Conservation (phyloP, 371 early-diverging fungal genomes). For the Rhizopus stolonifer region DNA sequence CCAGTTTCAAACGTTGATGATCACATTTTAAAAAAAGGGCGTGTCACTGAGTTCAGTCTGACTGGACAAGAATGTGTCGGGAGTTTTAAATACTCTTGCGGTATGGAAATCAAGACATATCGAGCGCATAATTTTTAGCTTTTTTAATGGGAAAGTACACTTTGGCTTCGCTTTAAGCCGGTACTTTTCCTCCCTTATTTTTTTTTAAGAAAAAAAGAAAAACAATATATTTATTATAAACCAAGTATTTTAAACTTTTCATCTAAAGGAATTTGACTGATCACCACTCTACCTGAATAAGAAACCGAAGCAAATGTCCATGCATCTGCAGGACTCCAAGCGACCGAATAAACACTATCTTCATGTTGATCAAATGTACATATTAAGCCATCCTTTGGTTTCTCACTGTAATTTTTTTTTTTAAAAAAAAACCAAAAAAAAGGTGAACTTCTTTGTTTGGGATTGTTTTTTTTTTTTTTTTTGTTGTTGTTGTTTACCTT, state of each 20-base stretch:
- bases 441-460: conserved; percentile 1
- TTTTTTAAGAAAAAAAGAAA: no score
- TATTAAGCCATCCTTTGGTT: conserved; percentile 79
- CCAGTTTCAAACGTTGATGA: no score
- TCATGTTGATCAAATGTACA: conserved; percentile 88
- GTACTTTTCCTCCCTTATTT: conserved; percentile 21
- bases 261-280: conserved; percentile 82
- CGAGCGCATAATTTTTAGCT: conserved; percentile 58
- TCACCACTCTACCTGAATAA: conserved; percentile 87
- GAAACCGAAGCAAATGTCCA: conserved; percentile 95
- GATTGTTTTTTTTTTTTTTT: conserved; percentile 4
- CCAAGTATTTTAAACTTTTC: conserved; percentile 90
- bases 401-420: conserved; percentile 41
- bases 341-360: conserved; percentile 85
- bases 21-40: conserved; percentile 51
- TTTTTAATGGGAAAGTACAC: conserved; percentile 22
- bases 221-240: conserved; percentile 23
- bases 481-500: no score
- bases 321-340: conserved; percentile 88
- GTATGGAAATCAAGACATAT: conserved; percentile 63
- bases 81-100: conserved; percentile 45
- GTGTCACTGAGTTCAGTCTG: conserved; percentile 29
- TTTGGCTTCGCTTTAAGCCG: conserved; percentile 53
- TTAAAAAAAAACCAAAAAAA: background rate
- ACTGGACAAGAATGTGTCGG: conserved; percentile 30